Conservation (phyloP, 2,329 filamentous ascomycete species). For the Rutstroemia sp. region DNA sequence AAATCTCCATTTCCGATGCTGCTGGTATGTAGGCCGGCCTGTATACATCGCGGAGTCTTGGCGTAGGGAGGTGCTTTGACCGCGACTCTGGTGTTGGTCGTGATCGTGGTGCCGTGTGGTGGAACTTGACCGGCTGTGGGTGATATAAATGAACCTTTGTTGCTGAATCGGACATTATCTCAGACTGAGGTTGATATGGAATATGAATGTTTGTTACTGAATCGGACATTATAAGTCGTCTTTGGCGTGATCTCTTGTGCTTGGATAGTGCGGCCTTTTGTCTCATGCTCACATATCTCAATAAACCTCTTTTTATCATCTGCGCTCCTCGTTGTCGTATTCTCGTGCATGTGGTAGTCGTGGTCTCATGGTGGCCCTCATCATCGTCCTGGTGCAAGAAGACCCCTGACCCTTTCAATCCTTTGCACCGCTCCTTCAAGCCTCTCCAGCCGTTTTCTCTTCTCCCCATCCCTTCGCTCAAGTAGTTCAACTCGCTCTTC, state of each 20-base stretch:
- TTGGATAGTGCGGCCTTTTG: neutral
- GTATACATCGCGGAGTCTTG: conserved; percentile 4
- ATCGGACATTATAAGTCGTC: neutral
- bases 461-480: conserved; percentile 63
- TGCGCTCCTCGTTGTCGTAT: conserved; percentile 4
- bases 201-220: neutral
- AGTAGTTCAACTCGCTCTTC: conserved; percentile 63
- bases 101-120: too few species aligned
- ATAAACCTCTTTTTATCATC: conserved; percentile 12
- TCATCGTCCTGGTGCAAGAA: conserved; percentile 39
- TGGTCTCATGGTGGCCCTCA: neutral
- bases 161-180: too few species aligned
- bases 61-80: neutral
- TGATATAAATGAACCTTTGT: neutral
- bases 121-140: neutral
- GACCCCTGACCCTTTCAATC: conserved; percentile 61
- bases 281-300: conserved; percentile 18
- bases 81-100: neutral
- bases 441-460: conserved; percentile 58
- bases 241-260: neutral
- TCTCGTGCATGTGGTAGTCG: neutral
- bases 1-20: conserved; percentile 18
- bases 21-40: conserved; percentile 2
- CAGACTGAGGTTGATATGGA: neutral
- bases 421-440: conserved; percentile 64